A percentile compares a stretch with the other conserved stretches of the same genome.
These are phyloP conservation scores for Akanthomyces muscarius DNA, from an alignment of 2,329 filamentous ascomycete species.

Conservation along the genomic window DNA sequence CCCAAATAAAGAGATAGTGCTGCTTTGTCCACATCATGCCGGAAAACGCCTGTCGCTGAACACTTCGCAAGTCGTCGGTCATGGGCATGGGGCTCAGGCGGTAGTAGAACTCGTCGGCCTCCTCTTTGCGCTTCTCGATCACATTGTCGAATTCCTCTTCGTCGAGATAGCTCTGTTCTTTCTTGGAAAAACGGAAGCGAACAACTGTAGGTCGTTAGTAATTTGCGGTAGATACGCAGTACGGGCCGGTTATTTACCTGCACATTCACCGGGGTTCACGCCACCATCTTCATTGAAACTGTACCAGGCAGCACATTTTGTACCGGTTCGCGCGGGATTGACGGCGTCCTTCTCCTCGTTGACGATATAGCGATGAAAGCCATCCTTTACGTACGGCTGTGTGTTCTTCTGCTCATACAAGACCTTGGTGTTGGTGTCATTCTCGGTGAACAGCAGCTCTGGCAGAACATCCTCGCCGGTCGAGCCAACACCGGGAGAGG, in stretches of 20 bases:
- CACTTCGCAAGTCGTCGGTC: conserved; percentile 88
- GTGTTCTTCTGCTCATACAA: conserved; percentile 78
- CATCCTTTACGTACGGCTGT: conserved; percentile 87
- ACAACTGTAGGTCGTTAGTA: conserved; percentile 55
- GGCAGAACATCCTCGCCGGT: conserved; percentile 82
- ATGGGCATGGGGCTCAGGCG: conserved; percentile 89
- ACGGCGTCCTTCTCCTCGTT: conserved; percentile 74
- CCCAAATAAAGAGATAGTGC: conserved; percentile 94
- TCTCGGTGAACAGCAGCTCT: conserved; percentile 86
- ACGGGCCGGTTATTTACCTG: conserved; percentile 56
- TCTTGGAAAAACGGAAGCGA: conserved; percentile 80
- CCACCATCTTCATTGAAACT: conserved; percentile 86
- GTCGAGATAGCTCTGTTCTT: conserved; percentile 73
- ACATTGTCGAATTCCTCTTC: conserved; percentile 91
- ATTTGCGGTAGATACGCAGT: conserved; percentile 25
- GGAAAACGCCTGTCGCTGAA: conserved; percentile 88
- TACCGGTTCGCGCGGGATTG: conserved; percentile 76
- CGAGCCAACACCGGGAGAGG: conserved; percentile 78
- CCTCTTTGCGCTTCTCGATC: conserved; percentile 78
- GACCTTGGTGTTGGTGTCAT: conserved; percentile 80
- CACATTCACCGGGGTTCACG: conserved; percentile 85
- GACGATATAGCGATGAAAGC: conserved; percentile 85
- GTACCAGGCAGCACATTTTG: conserved; percentile 89
- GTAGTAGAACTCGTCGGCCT: conserved; percentile 95
- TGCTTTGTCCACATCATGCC: conserved; percentile 99